phyloP scores from a whole-genome alignment of 495 filamentous ascomycete genomes.

The Parmelia sp. region DNA sequence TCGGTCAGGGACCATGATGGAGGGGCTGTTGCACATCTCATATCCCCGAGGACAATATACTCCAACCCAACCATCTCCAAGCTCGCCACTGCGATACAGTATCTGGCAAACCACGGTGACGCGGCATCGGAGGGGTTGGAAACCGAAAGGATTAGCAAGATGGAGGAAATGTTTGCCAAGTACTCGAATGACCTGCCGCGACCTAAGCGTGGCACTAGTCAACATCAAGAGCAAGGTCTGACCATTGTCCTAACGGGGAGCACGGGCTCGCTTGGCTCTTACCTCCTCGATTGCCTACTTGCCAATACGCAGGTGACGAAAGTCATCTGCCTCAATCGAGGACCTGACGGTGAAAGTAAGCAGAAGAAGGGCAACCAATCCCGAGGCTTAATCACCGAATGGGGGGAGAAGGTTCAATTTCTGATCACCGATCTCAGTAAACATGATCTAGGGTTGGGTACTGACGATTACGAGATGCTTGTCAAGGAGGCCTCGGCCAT shows the following conservation, averaged over 20 bases:
- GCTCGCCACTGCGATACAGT: not conserved
- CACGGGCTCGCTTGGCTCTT: constrained; percentile 40
- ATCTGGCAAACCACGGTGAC: not conserved
- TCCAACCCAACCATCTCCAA: constrained; percentile 2
- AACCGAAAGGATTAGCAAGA: not conserved
- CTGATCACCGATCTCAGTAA: constrained; percentile 25
- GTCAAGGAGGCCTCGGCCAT: constrained; percentile 19
- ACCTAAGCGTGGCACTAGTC: not conserved
- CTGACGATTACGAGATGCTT: constrained; percentile 20
- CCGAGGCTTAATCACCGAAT: constrained; percentile 4
- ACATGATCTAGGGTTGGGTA: constrained; percentile 26
- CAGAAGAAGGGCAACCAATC: not conserved
- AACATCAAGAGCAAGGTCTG: not conserved
- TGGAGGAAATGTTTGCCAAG: constrained; percentile 5
- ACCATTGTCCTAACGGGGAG: not conserved
- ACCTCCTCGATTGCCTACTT: constrained; percentile 45
- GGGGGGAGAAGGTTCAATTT: constrained; percentile 16
- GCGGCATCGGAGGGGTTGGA: not conserved
- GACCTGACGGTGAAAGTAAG: not conserved
- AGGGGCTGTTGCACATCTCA: not conserved
- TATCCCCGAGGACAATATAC: not conserved
- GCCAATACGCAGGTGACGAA: constrained; percentile 37
- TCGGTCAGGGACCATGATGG: not conserved
- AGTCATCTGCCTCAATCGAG: constrained; percentile 52
- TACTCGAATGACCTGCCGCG: not conserved